Conservation (phyloP, 164 flowering plant genomes). For the Brasenia schreberi region DNA sequence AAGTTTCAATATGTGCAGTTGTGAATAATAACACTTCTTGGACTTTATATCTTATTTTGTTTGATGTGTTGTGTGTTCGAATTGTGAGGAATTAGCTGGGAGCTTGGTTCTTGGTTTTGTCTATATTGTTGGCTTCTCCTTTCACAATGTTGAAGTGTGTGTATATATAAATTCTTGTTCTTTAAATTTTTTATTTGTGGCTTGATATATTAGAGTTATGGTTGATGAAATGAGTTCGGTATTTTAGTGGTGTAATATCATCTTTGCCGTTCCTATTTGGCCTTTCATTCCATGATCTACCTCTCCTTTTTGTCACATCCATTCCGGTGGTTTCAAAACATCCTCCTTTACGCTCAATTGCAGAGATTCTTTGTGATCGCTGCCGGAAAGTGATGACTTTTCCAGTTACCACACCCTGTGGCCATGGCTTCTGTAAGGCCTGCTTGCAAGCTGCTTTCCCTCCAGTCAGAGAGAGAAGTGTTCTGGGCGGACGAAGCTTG, state of each 20-base stretch:
- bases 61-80: too few species aligned
- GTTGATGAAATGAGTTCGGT: too few species aligned
- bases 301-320: background rate
- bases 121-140: too few species aligned
- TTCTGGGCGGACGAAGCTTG: conserved; percentile 26
- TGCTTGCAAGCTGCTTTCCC: conserved; percentile 70
- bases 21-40: background rate
- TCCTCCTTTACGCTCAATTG: conserved; percentile 2
- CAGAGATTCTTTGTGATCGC: conserved; percentile 67
- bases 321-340: background rate
- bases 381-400: conserved; percentile 57
- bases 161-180: too few species aligned
- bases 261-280: too few species aligned
- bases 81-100: too few species aligned
- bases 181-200: too few species aligned
- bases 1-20: background rate
- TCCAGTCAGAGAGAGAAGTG: conserved; percentile 50
- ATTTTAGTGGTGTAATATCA: too few species aligned
- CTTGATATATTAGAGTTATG: too few species aligned
- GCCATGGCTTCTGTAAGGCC: conserved; percentile 85
- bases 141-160: too few species aligned
- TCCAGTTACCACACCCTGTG: conserved; percentile 92
- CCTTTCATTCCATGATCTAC: too few species aligned
- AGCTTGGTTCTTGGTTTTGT: too few species aligned
- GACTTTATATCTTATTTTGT: background rate